A percentile compares a stretch with the other conserved stretches of the same genome.
Conservation (phyloP, 1,139 yeast genomes). For the Pneumocystis oryctolagi region DNA sequence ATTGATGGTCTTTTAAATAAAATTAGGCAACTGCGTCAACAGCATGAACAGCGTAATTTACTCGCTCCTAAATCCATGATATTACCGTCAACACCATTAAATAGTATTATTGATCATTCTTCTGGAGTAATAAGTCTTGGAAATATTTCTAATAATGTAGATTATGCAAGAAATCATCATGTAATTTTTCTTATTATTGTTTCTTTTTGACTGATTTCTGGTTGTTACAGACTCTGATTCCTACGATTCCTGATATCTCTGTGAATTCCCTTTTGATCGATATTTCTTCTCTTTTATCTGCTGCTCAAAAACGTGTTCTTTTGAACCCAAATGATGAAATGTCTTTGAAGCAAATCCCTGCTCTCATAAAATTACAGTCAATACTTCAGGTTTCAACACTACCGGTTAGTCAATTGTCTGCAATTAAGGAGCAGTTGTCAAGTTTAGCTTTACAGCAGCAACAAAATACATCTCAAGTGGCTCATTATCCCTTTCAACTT, state of each 20-base stretch:
- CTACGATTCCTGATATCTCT: slow-evolving; percentile 4
- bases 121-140: neutral
- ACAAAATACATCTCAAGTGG: neutral
- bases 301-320: slow-evolving; percentile 8
- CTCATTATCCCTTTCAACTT: neutral
- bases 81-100: neutral
- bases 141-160: neutral
- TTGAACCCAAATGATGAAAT: slow-evolving; percentile 11
- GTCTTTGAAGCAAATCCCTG: slow-evolving; percentile 11
- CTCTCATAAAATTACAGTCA: slow-evolving; percentile 12
- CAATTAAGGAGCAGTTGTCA: slow-evolving; percentile 10
- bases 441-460: neutral
- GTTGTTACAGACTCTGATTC: neutral
- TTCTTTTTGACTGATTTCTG: neutral
- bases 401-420: slow-evolving; percentile 12
- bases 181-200: slow-evolving; percentile 3
- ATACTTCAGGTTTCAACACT: slow-evolving; percentile 12
- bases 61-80: neutral
- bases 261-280: slow-evolving; percentile 8
- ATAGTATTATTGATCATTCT: neutral
- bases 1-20: slow-evolving; percentile 59
- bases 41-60: slow-evolving; percentile 12
- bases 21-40: slow-evolving; percentile 29
- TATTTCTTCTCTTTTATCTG: slow-evolving; percentile 9
- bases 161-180: neutral